A percentile compares a stretch with the other conserved stretches of the same genome.
phyloP scores from a whole-genome alignment of 78 protist genomes.

The Creolimax fragrantissima region DNA sequence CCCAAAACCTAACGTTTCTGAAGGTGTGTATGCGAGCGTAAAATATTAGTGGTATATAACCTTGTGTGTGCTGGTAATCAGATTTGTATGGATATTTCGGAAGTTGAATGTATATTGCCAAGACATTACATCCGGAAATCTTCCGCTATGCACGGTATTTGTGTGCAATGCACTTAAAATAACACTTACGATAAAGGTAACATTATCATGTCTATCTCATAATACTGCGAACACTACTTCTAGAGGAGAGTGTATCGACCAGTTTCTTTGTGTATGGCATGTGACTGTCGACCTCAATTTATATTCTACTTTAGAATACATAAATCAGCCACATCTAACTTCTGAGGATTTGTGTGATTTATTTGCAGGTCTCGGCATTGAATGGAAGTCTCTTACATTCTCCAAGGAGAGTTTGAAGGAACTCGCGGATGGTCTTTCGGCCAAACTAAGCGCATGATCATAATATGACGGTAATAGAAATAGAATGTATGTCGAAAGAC shows the following conservation, averaged over 20 bases:
- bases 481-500: too few species aligned
- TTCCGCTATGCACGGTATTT: too few species aligned
- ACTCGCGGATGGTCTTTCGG: background rate
- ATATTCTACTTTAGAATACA: background rate
- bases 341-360: too few species aligned
- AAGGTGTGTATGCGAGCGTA: background rate
- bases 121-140: too few species aligned
- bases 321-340: background rate
- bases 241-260: background rate
- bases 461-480: too few species aligned
- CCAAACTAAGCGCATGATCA: too few species aligned
- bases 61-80: background rate
- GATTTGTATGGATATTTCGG: background rate
- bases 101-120: background rate
- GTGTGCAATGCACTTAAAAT: too few species aligned
- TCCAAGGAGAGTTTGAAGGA: background rate
- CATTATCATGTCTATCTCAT: too few species aligned
- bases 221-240: too few species aligned
- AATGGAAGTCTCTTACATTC: background rate
- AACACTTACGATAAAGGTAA: too few species aligned
- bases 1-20: background rate
- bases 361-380: background rate
- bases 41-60: background rate
- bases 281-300: background rate
- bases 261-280: background rate